Evolutionary conservation across 768 basidiomycete genomes (phyloP), one percentile per base, ranked within the genome.

Genomic region (Leccinellum rugosiceps): DNA sequence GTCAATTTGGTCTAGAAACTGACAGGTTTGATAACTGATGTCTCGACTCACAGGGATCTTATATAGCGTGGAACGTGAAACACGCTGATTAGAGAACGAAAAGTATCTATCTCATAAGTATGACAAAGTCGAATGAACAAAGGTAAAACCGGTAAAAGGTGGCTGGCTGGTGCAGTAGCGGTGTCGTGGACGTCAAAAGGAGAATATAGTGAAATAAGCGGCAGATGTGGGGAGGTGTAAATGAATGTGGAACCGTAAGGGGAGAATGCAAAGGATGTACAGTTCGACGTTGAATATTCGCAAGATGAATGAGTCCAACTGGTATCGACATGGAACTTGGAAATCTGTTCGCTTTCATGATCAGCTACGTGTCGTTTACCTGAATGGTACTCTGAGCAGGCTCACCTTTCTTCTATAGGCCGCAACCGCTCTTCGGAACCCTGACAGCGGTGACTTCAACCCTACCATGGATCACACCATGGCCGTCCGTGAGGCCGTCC

Each of bases 401-500:
- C 48, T 45, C 21, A 49, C 59, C 41, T 38, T 19, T 43, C 14
- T 35, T 41, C 58, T 17, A 59, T 26, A 72, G 15, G 1, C 50
- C 52, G 2, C 70, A 70, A 4, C 25, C 38, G 1, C 38, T 52
- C 4, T 30, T 21, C 25, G 54, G 46, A 28, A 73, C 59, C 48
- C 66, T 58, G 38, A 49, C 59, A 13, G 65, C 69, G 0, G 61
- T 60, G 30, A 72, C 66, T 6, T 52, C 46, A 11, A 71, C 60
- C 26, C 61, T 57, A 7, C 76, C 75, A 11, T 72, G 57, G 13
- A 52, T 46, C 23, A 28, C 47, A 19, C 70, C 73, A 21, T 70
- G 65, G 23, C 58, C 60, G 10, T 56, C 41, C 9, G 78, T 78
- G 52, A 78, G 66, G 9, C n/a, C 19, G 51, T 75, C 52, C 72